A percentile compares a stretch with the other conserved stretches of the same genome.
Conservation (phyloP, 305 asterid species). For the Fraxinus albicans region DNA sequence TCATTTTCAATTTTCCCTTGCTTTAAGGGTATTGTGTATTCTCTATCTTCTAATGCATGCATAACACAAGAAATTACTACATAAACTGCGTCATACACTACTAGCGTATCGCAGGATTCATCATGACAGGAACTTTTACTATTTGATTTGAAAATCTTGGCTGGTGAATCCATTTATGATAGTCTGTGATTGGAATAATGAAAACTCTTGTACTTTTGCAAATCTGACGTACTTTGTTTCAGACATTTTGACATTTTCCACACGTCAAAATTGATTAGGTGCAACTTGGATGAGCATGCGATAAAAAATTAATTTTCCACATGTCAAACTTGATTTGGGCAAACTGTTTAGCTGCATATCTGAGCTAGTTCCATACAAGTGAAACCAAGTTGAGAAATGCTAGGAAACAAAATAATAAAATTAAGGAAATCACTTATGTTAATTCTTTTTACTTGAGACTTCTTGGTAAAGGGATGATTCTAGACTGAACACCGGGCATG, state of each 20-base stretch:
- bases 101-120: neutral
- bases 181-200: neutral
- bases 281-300: neutral
- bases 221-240: neutral
- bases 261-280: neutral
- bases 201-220: neutral
- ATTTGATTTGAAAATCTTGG: neutral
- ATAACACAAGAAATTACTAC: neutral
- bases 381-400: neutral
- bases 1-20: neutral
- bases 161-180: neutral
- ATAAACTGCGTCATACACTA: neutral
- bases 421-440: neutral
- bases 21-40: neutral
- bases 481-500: neutral
- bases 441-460: neutral
- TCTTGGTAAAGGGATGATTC: neutral
- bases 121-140: neutral
- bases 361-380: neutral
- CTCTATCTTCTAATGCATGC: neutral
- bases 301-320: neutral
- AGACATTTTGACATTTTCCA: neutral
- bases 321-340: neutral
- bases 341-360: neutral
- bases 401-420: neutral